phyloP scores from a whole-genome alignment of 768 basidiomycete species.

The Podaxis sp. region DNA sequence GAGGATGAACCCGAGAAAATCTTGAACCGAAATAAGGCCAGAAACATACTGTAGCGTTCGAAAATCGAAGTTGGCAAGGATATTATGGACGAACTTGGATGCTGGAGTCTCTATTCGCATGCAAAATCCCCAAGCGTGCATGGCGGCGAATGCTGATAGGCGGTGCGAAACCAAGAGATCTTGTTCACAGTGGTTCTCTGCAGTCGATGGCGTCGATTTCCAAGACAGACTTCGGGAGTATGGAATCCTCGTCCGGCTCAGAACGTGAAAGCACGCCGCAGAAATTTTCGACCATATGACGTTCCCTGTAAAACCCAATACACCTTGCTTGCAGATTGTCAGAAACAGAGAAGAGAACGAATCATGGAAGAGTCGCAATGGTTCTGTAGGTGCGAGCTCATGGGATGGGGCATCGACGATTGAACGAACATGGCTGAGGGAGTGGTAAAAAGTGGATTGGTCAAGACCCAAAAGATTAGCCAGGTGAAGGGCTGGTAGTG shows the following conservation, averaged over 20 bases:
- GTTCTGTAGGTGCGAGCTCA: background rate
- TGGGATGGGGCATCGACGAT: background rate
- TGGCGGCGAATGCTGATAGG: background rate
- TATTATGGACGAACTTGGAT: background rate
- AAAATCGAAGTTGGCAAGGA: background rate
- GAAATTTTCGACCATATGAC: too few species aligned
- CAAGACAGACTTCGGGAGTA: too few species aligned
- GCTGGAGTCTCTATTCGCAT: background rate
- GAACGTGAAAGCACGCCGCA: too few species aligned
- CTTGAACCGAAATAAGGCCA: background rate
- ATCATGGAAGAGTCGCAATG: background rate
- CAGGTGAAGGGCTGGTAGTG: background rate
- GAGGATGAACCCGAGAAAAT: background rate
- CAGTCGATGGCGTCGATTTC: too few species aligned
- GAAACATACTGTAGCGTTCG: background rate
- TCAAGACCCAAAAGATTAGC: background rate
- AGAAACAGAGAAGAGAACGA: background rate
- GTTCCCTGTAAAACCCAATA: too few species aligned
- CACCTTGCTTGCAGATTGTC: too few species aligned
- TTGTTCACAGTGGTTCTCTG: too few species aligned
- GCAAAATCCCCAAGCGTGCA: background rate
- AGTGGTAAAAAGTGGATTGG: background rate
- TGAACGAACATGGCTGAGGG: background rate
- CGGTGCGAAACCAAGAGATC: background rate
- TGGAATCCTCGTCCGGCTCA: too few species aligned